These are phyloP conservation scores for Mycena vulgaris DNA, from an alignment of 768 basidiomycete species.

Conservation along the genomic window DNA sequence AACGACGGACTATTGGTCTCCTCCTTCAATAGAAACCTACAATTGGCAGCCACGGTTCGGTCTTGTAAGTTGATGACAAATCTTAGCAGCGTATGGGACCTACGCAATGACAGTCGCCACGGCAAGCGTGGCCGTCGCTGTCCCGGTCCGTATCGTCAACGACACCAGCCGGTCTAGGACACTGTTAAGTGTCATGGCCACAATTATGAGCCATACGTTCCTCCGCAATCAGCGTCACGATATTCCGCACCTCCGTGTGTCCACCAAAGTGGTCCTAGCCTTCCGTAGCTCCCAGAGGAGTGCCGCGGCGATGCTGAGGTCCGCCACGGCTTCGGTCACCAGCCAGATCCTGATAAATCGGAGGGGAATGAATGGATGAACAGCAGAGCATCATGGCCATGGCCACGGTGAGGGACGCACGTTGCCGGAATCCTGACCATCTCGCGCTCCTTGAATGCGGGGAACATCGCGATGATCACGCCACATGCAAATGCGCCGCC, in stretches of 20 bases:
- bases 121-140: constrained; percentile 24
- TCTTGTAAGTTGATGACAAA: constrained; percentile 19
- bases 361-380: constrained; percentile 12
- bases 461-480: constrained; percentile 17
- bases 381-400: constrained; percentile 15
- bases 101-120: constrained; percentile 19
- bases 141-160: constrained; percentile 27
- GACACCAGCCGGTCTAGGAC: constrained; percentile 17
- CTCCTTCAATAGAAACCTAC: constrained; percentile 19
- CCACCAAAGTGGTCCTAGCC: constrained; percentile 12
- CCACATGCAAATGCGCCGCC: constrained; percentile 20
- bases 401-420: constrained; percentile 22
- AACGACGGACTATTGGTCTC: constrained; percentile 17
- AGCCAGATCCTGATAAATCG: constrained; percentile 22
- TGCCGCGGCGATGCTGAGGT: constrained; percentile 26
- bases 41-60: constrained; percentile 11
- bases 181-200: constrained; percentile 12
- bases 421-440: constrained; percentile 21
- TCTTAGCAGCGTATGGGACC: constrained; percentile 6
- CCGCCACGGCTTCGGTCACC: constrained; percentile 12
- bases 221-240: neutral
- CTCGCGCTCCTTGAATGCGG: constrained; percentile 14
- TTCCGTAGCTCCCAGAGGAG: constrained; percentile 24
- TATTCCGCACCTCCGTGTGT: constrained; percentile 21
- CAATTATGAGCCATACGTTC: constrained; percentile 17